phyloP scores from a whole-genome alignment of 345 rosid species.

The Rhodamnia rubescens region DNA sequence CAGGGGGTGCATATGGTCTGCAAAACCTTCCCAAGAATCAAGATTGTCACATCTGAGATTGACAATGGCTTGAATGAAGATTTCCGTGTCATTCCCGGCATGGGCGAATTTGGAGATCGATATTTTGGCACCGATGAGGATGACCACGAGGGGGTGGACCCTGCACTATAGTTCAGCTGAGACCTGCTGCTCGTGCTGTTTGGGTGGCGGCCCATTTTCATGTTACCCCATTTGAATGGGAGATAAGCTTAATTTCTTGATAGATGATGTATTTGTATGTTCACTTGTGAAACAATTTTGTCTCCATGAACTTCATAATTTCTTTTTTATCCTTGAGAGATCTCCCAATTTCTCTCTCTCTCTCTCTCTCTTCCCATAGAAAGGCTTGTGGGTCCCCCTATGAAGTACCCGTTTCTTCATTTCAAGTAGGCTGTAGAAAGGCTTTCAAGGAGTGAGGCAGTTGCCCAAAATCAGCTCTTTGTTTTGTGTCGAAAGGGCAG shows the following conservation, averaged over 20 bases:
- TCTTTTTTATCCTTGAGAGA: not conserved
- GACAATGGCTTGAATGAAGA: constrained; percentile 84
- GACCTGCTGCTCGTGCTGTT: not conserved
- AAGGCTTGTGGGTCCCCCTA: not conserved
- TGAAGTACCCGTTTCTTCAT: not conserved
- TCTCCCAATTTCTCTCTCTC: not conserved
- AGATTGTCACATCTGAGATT: constrained; percentile 98
- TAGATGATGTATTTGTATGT: not conserved
- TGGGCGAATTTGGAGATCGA: constrained; percentile 98
- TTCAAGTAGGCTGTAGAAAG: not conserved
- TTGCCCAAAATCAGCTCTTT: not conserved
- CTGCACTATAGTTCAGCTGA: not conserved
- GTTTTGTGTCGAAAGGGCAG: not conserved
- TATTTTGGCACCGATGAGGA: constrained; percentile 96
- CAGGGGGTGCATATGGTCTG: constrained; percentile 97
- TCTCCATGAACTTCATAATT: constrained; percentile 4
- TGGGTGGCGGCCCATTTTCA: not conserved
- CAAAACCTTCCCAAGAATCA: constrained; percentile 76
- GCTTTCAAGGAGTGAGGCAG: not conserved
- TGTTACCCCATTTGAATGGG: not conserved
- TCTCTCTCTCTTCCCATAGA: not conserved
- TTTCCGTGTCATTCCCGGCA: constrained; percentile 91
- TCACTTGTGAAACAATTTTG: constrained; percentile 31
- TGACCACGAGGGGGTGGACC: constrained; percentile 24
- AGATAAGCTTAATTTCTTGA: not conserved